These are phyloP conservation scores for Huntiella savannae DNA, from an alignment of 2,329 filamentous ascomycete species.

Conservation along the genomic window DNA sequence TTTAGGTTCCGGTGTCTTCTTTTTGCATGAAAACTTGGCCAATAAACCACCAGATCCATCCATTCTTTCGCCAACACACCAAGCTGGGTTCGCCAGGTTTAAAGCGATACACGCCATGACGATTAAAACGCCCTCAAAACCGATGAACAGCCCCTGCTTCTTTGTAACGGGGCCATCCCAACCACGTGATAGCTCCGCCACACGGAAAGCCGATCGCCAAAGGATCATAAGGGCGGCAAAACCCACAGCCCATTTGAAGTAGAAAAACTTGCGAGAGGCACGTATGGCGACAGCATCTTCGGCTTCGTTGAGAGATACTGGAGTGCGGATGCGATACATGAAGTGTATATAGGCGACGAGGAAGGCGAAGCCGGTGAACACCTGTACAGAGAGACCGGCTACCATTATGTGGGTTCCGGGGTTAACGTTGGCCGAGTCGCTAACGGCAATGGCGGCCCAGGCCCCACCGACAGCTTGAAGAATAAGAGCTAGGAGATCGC, in stretches of 20 bases:
- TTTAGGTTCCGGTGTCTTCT: neutral
- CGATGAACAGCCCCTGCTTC: constrained; percentile 35
- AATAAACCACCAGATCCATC: constrained; percentile 13
- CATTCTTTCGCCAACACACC: constrained; percentile 17
- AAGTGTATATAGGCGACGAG: constrained; percentile 24
- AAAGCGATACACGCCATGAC: constrained; percentile 26
- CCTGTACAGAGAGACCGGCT: constrained; percentile 32
- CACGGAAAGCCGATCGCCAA: constrained; percentile 43
- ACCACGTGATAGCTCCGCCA: constrained; percentile 45
- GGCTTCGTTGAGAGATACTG: constrained; percentile 21
- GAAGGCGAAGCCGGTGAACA: constrained; percentile 29
- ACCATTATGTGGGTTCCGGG: constrained; percentile 45
- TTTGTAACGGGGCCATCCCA: constrained; percentile 40
- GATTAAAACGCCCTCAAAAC: constrained; percentile 36
- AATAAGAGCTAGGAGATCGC: constrained; percentile 30
- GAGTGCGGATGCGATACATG: constrained; percentile 21
- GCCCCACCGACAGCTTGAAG: constrained; percentile 33
- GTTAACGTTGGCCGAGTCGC: constrained; percentile 27
- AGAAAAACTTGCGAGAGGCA: constrained; percentile 26
- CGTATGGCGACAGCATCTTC: constrained; percentile 21
- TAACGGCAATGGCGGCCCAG: constrained; percentile 22
- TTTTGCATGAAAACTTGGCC: neutral
- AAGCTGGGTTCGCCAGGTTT: constrained; percentile 26
- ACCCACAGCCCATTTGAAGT: constrained; percentile 34
- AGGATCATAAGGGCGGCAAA: constrained; percentile 45